Evolutionary conservation across 768 basidiomycete species (phyloP).

Genomic region (Pulveroboletus sp.): DNA sequence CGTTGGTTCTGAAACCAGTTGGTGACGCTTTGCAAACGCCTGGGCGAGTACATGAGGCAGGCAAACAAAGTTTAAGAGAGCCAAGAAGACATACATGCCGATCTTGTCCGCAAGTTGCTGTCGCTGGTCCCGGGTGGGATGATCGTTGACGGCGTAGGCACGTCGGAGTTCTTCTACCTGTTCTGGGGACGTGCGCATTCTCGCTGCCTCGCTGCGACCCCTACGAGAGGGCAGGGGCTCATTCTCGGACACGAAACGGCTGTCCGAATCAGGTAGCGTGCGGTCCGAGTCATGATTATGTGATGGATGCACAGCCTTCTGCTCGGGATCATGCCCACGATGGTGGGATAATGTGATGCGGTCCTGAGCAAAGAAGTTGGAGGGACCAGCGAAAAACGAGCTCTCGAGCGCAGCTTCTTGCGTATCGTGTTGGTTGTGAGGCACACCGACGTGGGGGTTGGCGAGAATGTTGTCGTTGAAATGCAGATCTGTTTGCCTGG

Average conservation of each 20-base stretch:
- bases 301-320: constrained; percentile 22
- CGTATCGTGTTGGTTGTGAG: constrained; percentile 4
- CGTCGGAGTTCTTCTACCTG: constrained; percentile 69
- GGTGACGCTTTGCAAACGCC: constrained; percentile 75
- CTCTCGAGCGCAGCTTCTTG: constrained; percentile 24
- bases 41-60: constrained; percentile 34
- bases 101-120: constrained; percentile 61
- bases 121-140: constrained; percentile 64
- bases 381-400: constrained; percentile 31
- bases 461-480: constrained; percentile 27
- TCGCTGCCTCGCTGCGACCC: constrained; percentile 32
- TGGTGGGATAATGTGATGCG: constrained; percentile 31
- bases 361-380: constrained; percentile 29
- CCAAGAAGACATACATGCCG: constrained; percentile 59
- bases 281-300: constrained; percentile 44
- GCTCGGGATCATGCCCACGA: constrained; percentile 27
- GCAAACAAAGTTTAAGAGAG: constrained; percentile 5
- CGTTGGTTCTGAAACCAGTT: constrained; percentile 90
- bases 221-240: constrained; percentile 31
- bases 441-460: constrained; percentile 5
- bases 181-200: constrained; percentile 56
- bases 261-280: constrained; percentile 46
- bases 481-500: constrained; percentile 31
- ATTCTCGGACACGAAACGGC: constrained; percentile 51
- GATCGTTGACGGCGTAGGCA: constrained; percentile 57